Percentiles rank a stretch among this genome's conserved stretches.
Evolutionary conservation across 2,329 filamentous ascomycete species (phyloP).

Genomic region (Penicillium sp.): DNA sequence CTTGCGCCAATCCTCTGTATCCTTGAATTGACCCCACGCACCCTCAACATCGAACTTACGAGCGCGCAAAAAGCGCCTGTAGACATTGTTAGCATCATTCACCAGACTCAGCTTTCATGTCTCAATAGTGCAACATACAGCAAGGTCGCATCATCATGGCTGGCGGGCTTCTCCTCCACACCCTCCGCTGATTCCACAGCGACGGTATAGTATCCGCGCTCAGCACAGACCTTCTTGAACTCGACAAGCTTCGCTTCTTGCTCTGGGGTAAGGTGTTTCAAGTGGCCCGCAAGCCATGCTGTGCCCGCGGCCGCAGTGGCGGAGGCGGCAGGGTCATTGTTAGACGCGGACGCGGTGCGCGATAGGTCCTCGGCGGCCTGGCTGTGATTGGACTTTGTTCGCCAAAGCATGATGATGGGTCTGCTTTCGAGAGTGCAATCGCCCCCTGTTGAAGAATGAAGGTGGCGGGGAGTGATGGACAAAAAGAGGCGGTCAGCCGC

Average conservation of each 20-base stretch:
- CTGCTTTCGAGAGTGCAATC: not conserved
- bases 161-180: slow-evolving; percentile 36
- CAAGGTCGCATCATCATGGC: slow-evolving; percentile 50
- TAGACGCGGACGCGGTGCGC: slow-evolving; percentile 29
- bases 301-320: slow-evolving; percentile 37
- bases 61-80: slow-evolving; percentile 79
- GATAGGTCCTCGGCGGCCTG: slow-evolving; percentile 28
- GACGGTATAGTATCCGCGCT: slow-evolving; percentile 57
- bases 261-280: slow-evolving; percentile 69
- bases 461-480: slow-evolving; percentile 7
- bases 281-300: slow-evolving; percentile 60
- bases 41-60: slow-evolving; percentile 76
- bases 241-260: slow-evolving; percentile 66
- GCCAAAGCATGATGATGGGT: slow-evolving; percentile 28
- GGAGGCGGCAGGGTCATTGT: slow-evolving; percentile 38
- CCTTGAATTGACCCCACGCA: slow-evolving; percentile 79
- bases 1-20: slow-evolving; percentile 83
- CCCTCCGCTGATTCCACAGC: slow-evolving; percentile 22
- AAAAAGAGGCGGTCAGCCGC: slow-evolving; percentile 10
- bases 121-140: slow-evolving; percentile 38
- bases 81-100: not conserved
- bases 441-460: not conserved
- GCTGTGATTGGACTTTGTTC: slow-evolving; percentile 30
- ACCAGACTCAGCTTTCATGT: too few species aligned
- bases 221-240: slow-evolving; percentile 69